Percentiles rank a stretch among this genome's conserved stretches.
Evolutionary conservation across 257 asterid genomes (phyloP).

Genomic region (Capsicum baccatum): DNA sequence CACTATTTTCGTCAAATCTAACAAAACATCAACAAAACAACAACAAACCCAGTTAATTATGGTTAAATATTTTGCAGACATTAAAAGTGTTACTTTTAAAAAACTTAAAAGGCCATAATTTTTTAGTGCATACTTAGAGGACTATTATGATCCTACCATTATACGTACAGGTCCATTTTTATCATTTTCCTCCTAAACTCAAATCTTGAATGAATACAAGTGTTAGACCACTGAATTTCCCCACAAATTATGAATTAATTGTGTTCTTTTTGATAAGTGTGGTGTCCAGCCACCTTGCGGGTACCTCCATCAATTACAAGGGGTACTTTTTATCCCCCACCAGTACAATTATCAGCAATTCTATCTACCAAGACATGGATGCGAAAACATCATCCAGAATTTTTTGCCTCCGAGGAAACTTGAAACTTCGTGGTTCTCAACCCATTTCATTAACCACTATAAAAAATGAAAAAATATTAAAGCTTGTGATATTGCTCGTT

Average conservation of each 20-base stretch:
- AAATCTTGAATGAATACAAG: not conserved
- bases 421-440: conserved; percentile 12
- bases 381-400: not conserved
- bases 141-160: not conserved
- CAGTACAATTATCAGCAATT: not conserved
- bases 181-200: not conserved
- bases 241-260: conserved; percentile 2
- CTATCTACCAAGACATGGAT: not conserved
- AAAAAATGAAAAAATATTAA: not conserved
- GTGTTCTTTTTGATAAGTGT: not conserved
- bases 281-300: not conserved
- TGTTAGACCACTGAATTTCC: conserved; percentile 1
- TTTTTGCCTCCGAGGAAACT: not conserved
- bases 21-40: not conserved
- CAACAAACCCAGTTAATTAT: not conserved
- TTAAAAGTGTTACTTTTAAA: not conserved
- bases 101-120: not conserved
- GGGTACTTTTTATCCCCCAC: not conserved
- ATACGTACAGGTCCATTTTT: not conserved
- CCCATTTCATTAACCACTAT: not conserved
- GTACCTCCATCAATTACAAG: not conserved
- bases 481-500: not conserved
- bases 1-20: not conserved
- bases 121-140: not conserved
- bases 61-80: not conserved